phyloP scores from a whole-genome alignment of 345 rosid genomes.

The Populus simonii region DNA sequence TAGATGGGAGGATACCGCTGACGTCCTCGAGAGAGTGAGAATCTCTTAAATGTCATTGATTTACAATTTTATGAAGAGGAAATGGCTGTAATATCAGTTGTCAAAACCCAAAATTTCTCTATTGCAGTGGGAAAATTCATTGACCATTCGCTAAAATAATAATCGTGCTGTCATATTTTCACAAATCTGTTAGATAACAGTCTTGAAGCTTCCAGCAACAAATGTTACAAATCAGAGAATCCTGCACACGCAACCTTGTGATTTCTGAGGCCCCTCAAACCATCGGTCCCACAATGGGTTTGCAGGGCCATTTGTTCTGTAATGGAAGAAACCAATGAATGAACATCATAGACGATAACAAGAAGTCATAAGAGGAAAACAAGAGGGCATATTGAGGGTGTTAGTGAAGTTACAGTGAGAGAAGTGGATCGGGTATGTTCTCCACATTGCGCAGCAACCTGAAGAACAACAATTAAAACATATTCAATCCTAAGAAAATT shows the following conservation, averaged over 20 bases:
- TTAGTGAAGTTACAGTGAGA: conserved; percentile 48
- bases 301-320: conserved; percentile 64
- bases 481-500: conserved; percentile 6
- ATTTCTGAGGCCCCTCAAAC: conserved; percentile 69
- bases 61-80: conserved; percentile 15
- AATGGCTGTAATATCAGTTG: conserved; percentile 11
- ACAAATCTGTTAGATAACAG: conserved; percentile 10
- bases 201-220: conserved; percentile 13
- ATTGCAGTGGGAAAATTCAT: conserved; percentile 8
- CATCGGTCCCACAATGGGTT: conserved; percentile 67
- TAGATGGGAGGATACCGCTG: neutral
- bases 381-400: neutral
- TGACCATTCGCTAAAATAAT: conserved; percentile 12
- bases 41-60: neutral
- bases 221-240: conserved; percentile 49
- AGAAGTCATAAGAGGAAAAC: neutral
- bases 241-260: conserved; percentile 57
- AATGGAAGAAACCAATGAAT: conserved; percentile 1
- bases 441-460: conserved; percentile 46
- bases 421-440: conserved; percentile 52
- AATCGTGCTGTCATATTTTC: conserved; percentile 18
- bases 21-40: neutral
- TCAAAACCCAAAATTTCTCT: neutral
- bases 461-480: conserved; percentile 6
- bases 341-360: conserved; percentile 7